Conservation (phyloP, 768 basidiomycete genomes). For the Termitomyces sp. region DNA sequence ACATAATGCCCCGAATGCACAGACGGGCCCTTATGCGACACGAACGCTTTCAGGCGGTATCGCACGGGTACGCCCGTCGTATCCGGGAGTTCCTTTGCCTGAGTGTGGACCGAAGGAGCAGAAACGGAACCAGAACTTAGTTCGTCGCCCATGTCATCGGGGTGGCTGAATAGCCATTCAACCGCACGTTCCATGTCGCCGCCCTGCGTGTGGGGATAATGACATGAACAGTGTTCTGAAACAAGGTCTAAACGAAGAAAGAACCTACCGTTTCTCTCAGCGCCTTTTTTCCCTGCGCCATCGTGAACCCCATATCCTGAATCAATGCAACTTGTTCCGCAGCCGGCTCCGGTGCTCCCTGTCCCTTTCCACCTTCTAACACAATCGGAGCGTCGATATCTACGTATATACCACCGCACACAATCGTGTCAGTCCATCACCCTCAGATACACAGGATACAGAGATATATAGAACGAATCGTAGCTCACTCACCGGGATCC, state of each 20-base stretch:
- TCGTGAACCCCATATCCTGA: conserved; percentile 90
- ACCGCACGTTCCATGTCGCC: conserved; percentile 83
- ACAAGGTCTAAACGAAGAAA: not conserved
- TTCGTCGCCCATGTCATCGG: conserved; percentile 78
- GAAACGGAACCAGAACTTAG: conserved; percentile 19
- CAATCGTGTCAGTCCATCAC: not conserved
- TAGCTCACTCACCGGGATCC: conserved; percentile 62
- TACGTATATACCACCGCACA: conserved; percentile 22
- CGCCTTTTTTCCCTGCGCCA: conserved; percentile 81
- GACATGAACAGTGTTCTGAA: not conserved
- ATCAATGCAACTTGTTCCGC: conserved; percentile 72
- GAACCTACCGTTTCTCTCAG: conserved; percentile 75
- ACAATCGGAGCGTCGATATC: conserved; percentile 83
- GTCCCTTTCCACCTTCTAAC: conserved; percentile 23
- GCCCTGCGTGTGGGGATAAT: conserved; percentile 34
- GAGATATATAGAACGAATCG: too few relatives aligned
- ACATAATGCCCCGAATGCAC: conserved; percentile 96
- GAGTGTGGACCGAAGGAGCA: conserved; percentile 19
- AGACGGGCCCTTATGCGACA: conserved; percentile 95
- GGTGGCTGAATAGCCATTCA: conserved; percentile 95
- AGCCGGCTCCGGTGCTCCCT: conserved; percentile 49
- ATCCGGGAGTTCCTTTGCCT: conserved; percentile 34
- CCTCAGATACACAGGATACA: too few relatives aligned
- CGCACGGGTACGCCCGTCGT: conserved; percentile 62
- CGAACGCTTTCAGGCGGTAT: conserved; percentile 87